Evolutionary conservation across 108 stramenopile species (phyloP).

Genomic region (Cyclotella baltica): DNA sequence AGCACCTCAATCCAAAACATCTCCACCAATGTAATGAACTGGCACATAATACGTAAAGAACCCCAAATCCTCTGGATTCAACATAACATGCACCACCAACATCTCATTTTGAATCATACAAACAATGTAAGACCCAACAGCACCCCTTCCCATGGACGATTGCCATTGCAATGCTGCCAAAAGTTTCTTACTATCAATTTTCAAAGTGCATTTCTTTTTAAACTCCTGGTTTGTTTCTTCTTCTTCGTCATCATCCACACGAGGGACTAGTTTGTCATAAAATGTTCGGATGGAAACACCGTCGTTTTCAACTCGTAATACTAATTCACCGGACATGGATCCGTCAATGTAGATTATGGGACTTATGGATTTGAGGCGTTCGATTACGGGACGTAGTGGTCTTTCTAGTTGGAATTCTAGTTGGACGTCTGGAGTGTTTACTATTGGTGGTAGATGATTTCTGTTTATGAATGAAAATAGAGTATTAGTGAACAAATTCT

Average conservation of each 20-base stretch:
- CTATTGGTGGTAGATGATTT: slow-evolving; percentile 78
- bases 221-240: slow-evolving; percentile 14
- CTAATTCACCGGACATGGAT: slow-evolving; percentile 58
- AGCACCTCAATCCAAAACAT: slow-evolving; percentile 13
- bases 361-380: slow-evolving; percentile 73
- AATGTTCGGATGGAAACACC: slow-evolving; percentile 61
- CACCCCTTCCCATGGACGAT: slow-evolving; percentile 46
- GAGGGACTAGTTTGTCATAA: slow-evolving; percentile 58
- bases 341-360: slow-evolving; percentile 65
- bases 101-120: slow-evolving; percentile 88
- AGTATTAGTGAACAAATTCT: neutral
- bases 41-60: slow-evolving; percentile 90
- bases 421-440: slow-evolving; percentile 75
- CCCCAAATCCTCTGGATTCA: slow-evolving; percentile 73
- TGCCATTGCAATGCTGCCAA: slow-evolving; percentile 86
- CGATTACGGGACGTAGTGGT: slow-evolving; percentile 76
- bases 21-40: slow-evolving; percentile 59
- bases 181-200: slow-evolving; percentile 85
- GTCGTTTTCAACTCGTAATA: slow-evolving; percentile 56
- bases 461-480: too few species aligned
- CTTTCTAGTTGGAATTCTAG: slow-evolving; percentile 74
- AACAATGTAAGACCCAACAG: slow-evolving; percentile 72
- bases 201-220: slow-evolving; percentile 63
- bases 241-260: slow-evolving; percentile 39
- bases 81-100: slow-evolving; percentile 78